These are phyloP conservation scores for Yarrowia alimentaria DNA, from an alignment of 805 yeast genomes.

Conservation along the genomic window DNA sequence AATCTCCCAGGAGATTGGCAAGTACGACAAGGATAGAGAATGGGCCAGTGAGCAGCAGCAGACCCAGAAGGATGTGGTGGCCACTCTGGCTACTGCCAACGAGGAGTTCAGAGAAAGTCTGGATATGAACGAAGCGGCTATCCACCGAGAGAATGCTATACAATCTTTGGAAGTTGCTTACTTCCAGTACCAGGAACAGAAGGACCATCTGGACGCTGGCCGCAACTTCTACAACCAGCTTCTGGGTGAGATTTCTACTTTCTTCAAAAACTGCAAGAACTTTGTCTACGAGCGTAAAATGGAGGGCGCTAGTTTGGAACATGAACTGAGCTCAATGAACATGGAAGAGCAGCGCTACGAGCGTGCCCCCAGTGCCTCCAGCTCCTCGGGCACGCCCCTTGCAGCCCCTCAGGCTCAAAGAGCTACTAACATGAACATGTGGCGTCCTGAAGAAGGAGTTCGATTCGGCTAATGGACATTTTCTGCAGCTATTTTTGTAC, in stretches of 20 bases:
- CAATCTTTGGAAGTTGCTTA: conserved; percentile 53
- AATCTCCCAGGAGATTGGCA: conserved; percentile 36
- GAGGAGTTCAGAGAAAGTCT: conserved; percentile 31
- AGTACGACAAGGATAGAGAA: conserved; percentile 50
- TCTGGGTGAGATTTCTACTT: conserved; percentile 46
- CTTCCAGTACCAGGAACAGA: conserved; percentile 54
- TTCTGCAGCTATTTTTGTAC: too few relatives aligned
- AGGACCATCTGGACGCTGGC: conserved; percentile 65
- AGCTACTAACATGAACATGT: conserved; percentile 4
- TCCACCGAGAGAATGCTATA: conserved; percentile 49
- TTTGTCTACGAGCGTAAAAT: conserved; percentile 52
- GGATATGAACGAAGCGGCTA: conserved; percentile 38
- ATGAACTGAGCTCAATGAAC: conserved; percentile 1
- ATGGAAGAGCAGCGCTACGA: neutral
- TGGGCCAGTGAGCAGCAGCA: conserved; percentile 46
- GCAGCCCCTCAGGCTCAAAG: conserved; percentile 13
- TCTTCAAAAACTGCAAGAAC: conserved; percentile 50
- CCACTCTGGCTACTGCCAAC: conserved; percentile 40
- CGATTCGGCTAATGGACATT: conserved; percentile 19
- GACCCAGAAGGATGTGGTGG: conserved; percentile 44
- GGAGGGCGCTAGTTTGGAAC: conserved; percentile 54
- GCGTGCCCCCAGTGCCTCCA: neutral
- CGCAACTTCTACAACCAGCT: conserved; percentile 66
- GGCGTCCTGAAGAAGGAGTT: conserved; percentile 9
- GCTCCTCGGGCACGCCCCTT: neutral